phyloP scores from a whole-genome alignment of 352 stramenopile genomes.

The Phytophthora ohioensis region DNA sequence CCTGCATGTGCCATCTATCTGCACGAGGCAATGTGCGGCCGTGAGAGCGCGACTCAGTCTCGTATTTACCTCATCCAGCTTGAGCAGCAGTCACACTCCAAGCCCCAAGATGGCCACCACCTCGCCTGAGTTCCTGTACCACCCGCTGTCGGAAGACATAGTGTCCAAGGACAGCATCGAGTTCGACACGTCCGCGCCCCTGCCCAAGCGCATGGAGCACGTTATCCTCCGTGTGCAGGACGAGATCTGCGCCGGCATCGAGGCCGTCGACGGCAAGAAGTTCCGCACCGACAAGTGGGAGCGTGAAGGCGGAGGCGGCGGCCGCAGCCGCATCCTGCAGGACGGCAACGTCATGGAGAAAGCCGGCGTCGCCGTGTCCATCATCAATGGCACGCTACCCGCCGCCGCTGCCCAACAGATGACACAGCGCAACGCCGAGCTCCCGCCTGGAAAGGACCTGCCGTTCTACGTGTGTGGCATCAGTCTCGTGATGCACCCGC shows the following conservation, averaged over 20 bases:
- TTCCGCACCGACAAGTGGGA: conserved; percentile 96
- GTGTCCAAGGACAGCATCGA: conserved; percentile 68
- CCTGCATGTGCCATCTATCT: conserved; percentile 29
- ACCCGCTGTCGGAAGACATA: conserved; percentile 62
- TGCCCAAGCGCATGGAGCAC: conserved; percentile 78
- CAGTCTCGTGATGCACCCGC: conserved; percentile 97
- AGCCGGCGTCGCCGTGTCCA: conserved; percentile 95
- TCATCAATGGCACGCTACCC: conserved; percentile 96
- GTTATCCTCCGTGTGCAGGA: conserved; percentile 82
- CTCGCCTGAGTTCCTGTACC: conserved; percentile 58
- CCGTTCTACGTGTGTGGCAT: conserved; percentile 96
- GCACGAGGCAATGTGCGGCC: conserved; percentile 25
- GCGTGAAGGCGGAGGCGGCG: conserved; percentile 92
- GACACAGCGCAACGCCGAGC: conserved; percentile 66
- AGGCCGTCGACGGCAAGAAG: conserved; percentile 92
- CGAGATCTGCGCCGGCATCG: conserved; percentile 85
- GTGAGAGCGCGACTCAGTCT: conserved; percentile 18
- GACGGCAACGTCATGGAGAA: conserved; percentile 97
- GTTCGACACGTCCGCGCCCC: conserved; percentile 71
- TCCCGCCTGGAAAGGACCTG: conserved; percentile 76
- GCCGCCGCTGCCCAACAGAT: conserved; percentile 81
- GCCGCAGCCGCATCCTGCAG: conserved; percentile 94
- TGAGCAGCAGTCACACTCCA: conserved; percentile 12
- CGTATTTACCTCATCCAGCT: conserved; percentile 22
- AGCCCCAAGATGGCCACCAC: conserved; percentile 24